phyloP scores from a whole-genome alignment of 2,329 filamentous ascomycete genomes.

The Talaromyces sp. region DNA sequence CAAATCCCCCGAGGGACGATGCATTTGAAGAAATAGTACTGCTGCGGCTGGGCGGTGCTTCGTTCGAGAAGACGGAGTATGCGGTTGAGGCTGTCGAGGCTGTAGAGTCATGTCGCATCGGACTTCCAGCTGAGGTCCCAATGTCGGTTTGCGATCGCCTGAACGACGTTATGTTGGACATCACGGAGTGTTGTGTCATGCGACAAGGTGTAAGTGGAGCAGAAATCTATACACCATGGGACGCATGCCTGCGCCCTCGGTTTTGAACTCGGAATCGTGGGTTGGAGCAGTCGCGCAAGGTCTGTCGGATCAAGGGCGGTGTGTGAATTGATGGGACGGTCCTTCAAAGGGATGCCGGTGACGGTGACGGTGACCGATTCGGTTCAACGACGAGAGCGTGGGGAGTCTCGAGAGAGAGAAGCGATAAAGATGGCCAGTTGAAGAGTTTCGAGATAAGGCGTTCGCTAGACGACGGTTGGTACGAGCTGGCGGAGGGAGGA shows the following conservation, averaged over 20 bases:
- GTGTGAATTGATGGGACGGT: background rate
- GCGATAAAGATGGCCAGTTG: background rate
- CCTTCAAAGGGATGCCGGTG: background rate
- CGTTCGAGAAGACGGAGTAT: constrained; percentile 46
- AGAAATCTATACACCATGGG: constrained; percentile 25
- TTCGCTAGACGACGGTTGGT: background rate
- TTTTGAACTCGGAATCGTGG: background rate
- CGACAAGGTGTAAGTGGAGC: constrained; percentile 21
- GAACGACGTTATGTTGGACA: constrained; percentile 34
- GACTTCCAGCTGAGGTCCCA: constrained; percentile 40
- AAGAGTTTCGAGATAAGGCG: constrained; percentile 4
- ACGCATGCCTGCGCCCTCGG: constrained; percentile 35
- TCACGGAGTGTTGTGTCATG: constrained; percentile 29
- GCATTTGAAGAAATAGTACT: constrained; percentile 69
- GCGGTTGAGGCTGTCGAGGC: constrained; percentile 52
- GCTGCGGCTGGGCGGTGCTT: constrained; percentile 51
- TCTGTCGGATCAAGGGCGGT: background rate
- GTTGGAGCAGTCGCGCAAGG: background rate
- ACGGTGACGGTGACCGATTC: background rate
- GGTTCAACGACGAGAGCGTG: background rate
- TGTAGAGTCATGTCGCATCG: constrained; percentile 50
- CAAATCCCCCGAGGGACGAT: constrained; percentile 43
- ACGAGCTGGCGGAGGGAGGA: constrained; percentile 3
- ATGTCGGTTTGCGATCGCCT: constrained; percentile 36
- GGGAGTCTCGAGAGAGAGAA: background rate